Evolutionary conservation across 768 basidiomycete species (phyloP), one percentile per base, ranked within the genome.

Genomic region (Pleurotus djamor): DNA sequence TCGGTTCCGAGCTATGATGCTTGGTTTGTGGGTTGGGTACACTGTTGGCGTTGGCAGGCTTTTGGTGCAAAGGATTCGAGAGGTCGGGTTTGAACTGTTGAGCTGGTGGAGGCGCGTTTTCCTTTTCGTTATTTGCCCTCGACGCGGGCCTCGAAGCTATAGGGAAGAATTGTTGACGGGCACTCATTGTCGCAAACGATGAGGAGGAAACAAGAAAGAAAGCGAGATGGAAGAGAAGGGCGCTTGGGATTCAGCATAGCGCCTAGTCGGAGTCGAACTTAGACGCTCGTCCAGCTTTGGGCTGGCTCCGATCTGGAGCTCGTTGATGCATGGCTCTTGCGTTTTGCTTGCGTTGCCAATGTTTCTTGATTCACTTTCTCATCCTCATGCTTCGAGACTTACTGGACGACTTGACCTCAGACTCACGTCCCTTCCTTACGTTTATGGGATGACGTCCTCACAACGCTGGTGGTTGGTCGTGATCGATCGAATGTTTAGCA

Each of bases 91-190:
- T 43, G 50, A 61, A 61, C 4, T 51, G n/a, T 33, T 48, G 36
- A 28, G 21, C 16, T 13, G 28, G 2, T 17, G 47, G 12, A 33
- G 45, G 5, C 10, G 44, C 12, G n/a, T 45, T 52, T 37, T 48
- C 35, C 34, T 35, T 49, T 14, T 57, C 48, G 41, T 44, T 33
- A 10, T 17, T 17, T 33, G 55, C 54, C 17, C 54, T 34, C 12
- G 60, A 60, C 32, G 55, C 45, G 28, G 60, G 44, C 32, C 60
- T 48, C 12, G 59, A 59, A 16, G 28, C 49, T 32, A 50, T 28
- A 10, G 60, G 60, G 36, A 60, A 48, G 43, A 60, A 60, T 41
- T 55, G 60, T 33, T 60, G 60, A 32, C 60, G 44, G 8, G 60
- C 55, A 16, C 55, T 57, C 60, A 60, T 60, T 14, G 35, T 28